Base-by-base conservation (phyloP, 2,329 filamentous ascomycete species). In the Chalara sp. region DNA sequence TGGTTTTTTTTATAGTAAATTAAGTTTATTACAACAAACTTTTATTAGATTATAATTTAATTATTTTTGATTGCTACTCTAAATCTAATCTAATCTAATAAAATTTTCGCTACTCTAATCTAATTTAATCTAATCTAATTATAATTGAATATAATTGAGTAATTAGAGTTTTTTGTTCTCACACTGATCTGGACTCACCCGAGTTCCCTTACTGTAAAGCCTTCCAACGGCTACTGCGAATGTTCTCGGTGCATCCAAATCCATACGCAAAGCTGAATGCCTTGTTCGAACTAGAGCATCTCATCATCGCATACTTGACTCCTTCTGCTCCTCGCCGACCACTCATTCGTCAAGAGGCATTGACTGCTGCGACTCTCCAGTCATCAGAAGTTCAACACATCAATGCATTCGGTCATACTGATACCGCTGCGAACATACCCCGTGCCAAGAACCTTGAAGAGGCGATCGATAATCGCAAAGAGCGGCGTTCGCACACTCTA, bases 201-300 rank as follows among this genome's bases (percentile, higher is more conserved):
- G 81, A 86, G 37, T 95, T 93, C 60, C 87, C 87, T 0, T 96
- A 91, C 63, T 81, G 81, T 46, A 80, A 83, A 56, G 86, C 89
- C 0, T 96, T 95, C 63, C 78, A 82, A 57, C 81, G 84, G 11
- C 75, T 96, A 1, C 74, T 96, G 33, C 83, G 81, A 57, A 89
- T 88, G 70, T 95, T 97, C 59, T 89, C 87, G 46, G 86, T 89
- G 5, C 87, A 93, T 58, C 86, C 88, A 0, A 95, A 91, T 62
- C 92, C 92, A 0, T 86, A 86, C 58, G 78, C 81, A 29, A 97
- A 97, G 68, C 76, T 97, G 11, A 83, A 85, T 56, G 85, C 87
- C 0, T 74, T 96, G 5, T 82, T 85, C 53, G 88, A 96, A 65
- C 75, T 97, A 5, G 83, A 93, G 62, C 80, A 84, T 32, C 76